Conservation (phyloP, 345 rosid species). For the Passiflora organensis region DNA sequence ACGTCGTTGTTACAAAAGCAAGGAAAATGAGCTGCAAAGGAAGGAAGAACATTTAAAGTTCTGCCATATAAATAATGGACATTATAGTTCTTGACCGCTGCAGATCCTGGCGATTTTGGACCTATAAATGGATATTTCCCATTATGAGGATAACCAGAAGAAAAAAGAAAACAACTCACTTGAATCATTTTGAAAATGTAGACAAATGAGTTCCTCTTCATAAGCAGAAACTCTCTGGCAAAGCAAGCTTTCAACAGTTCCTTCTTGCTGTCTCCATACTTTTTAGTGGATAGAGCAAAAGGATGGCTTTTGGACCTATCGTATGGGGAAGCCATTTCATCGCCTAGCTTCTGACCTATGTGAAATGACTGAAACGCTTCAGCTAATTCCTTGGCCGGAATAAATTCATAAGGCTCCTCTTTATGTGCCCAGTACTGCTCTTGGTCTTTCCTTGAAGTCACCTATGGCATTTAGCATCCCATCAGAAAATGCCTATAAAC, state of each 20-base stretch:
- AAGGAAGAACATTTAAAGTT: not conserved
- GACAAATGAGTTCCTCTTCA: slow-evolving; percentile 86
- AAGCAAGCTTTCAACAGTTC: slow-evolving; percentile 67
- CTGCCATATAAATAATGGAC: not conserved
- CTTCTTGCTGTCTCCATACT: slow-evolving; percentile 57
- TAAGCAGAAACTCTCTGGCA: slow-evolving; percentile 66
- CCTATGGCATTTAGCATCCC: slow-evolving; percentile 21
- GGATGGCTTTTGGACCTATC: slow-evolving; percentile 73
- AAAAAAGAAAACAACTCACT: slow-evolving; percentile 20
- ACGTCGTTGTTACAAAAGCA: slow-evolving; percentile 54
- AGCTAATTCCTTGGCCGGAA: slow-evolving; percentile 51
- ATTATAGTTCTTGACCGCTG: too few species aligned
- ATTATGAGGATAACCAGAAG: not conserved
- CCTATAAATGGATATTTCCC: too few species aligned
- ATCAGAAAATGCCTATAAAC: not conserved
- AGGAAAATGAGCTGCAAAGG: slow-evolving; percentile 52
- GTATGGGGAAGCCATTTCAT: slow-evolving; percentile 58
- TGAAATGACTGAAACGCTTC: slow-evolving; percentile 67
- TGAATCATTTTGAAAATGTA: slow-evolving; percentile 55
- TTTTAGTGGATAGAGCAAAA: slow-evolving; percentile 59
- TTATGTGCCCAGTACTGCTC: slow-evolving; percentile 65
- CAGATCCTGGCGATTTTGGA: not conserved
- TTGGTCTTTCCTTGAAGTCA: slow-evolving; percentile 78
- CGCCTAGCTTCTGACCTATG: slow-evolving; percentile 55
- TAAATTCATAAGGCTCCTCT: slow-evolving; percentile 55